phyloP scores from a whole-genome alignment of 2,329 filamentous ascomycete genomes.

The Pezicula rhizophila region DNA sequence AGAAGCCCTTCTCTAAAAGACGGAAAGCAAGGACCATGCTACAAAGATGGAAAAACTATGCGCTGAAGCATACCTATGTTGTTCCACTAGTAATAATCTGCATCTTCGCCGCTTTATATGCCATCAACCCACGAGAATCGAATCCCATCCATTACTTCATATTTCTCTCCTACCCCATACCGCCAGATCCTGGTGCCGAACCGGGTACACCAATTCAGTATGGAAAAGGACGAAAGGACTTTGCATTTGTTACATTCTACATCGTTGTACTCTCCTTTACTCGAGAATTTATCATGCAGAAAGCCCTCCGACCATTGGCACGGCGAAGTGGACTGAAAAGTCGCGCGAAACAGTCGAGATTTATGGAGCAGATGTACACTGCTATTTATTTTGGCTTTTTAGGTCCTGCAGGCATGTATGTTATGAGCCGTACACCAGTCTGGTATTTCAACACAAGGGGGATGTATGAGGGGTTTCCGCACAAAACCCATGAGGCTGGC shows the following conservation, averaged over 20 bases:
- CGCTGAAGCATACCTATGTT: constrained; percentile 54
- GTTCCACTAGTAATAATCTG: constrained; percentile 63
- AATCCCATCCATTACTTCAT: constrained; percentile 79
- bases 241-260: constrained; percentile 86
- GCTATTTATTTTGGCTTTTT: constrained; percentile 83
- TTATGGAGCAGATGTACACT: constrained; percentile 96
- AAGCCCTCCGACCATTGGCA: constrained; percentile 72
- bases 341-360: constrained; percentile 75
- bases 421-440: constrained; percentile 85
- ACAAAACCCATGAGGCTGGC: constrained; percentile 68
- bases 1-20: constrained; percentile 27
- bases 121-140: constrained; percentile 66
- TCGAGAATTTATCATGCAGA: constrained; percentile 93
- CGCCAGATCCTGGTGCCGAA: constrained; percentile 32
- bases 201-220: constrained; percentile 57
- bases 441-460: constrained; percentile 92
- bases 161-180: constrained; percentile 82
- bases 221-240: constrained; percentile 81
- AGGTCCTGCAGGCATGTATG: constrained; percentile 77
- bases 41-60: constrained; percentile 41
- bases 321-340: constrained; percentile 61
- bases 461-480: constrained; percentile 88
- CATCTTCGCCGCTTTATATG: constrained; percentile 62
- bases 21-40: constrained; percentile 30
- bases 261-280: constrained; percentile 86